These are phyloP conservation scores for Skeletonema menzelii DNA, from an alignment of 108 stramenopile genomes.

Conservation along the genomic window DNA sequence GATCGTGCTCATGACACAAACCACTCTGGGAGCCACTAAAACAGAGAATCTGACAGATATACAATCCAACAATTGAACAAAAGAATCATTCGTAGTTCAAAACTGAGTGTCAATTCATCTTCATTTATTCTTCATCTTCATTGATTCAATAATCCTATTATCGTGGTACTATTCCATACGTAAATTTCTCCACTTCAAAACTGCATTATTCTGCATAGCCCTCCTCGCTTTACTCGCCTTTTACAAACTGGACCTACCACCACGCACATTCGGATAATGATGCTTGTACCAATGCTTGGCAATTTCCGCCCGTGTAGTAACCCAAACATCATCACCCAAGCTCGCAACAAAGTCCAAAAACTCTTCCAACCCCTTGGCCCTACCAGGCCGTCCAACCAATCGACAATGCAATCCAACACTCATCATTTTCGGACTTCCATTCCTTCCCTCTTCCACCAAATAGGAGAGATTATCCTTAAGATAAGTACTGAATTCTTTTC, in stretches of 20 bases:
- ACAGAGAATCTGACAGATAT: too few relatives aligned
- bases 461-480: slow-evolving; percentile 77
- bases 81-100: too few relatives aligned
- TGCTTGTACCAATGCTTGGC: slow-evolving; percentile 90
- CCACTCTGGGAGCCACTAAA: too few relatives aligned
- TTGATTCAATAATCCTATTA: too few relatives aligned
- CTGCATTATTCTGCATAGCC: too few relatives aligned
- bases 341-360: slow-evolving; percentile 90
- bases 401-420: slow-evolving; percentile 92
- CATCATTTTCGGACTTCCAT: slow-evolving; percentile 93
- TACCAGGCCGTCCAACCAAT: slow-evolving; percentile 83
- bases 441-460: slow-evolving; percentile 71
- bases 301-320: slow-evolving; percentile 90
- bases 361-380: slow-evolving; percentile 84
- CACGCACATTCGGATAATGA: slow-evolving; percentile 52
- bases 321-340: slow-evolving; percentile 84
- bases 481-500: slow-evolving; percentile 78
- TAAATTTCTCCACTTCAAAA: too few relatives aligned
- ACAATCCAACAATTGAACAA: too few relatives aligned
- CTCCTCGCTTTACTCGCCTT: not conserved
- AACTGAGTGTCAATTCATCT: too few relatives aligned
- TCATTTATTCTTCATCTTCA: too few relatives aligned
- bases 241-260: slow-evolving; percentile 12
- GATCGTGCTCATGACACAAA: too few relatives aligned
- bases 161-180: too few relatives aligned